These are phyloP conservation scores for Tylopilus sp. DNA, from an alignment of 1,284 basidiomycete genomes.

Conservation along the genomic window DNA sequence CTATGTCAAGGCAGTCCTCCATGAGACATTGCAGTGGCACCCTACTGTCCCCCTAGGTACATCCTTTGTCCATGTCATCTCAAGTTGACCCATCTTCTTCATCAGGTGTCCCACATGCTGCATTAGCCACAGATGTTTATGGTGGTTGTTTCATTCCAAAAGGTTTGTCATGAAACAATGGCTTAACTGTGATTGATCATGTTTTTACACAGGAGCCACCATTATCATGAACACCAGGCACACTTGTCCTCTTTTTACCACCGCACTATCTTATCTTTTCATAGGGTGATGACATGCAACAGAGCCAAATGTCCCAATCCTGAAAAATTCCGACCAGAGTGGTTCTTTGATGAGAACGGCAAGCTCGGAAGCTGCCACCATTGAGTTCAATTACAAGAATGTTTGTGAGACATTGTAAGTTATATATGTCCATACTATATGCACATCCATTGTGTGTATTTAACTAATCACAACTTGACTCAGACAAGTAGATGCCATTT, in stretches of 20 bases:
- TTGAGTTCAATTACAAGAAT: too few species aligned
- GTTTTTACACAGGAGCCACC: conserved; percentile 33
- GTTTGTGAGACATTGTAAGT: too few species aligned
- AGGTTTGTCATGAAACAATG: conserved; percentile 30
- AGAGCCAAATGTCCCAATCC: conserved; percentile 41
- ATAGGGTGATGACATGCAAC: conserved; percentile 42
- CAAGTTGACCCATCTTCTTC: background rate
- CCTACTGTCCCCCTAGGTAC: conserved; percentile 39
- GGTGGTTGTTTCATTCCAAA: conserved; percentile 42
- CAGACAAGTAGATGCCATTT: too few species aligned
- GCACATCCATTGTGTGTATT: too few species aligned
- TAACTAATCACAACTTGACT: too few species aligned
- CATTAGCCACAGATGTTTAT: conserved; percentile 37
- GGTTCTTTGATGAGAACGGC: conserved; percentile 34
- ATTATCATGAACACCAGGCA: conserved; percentile 42
- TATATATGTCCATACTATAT: too few species aligned
- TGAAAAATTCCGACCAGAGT: conserved; percentile 39
- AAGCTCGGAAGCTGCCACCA: too few species aligned
- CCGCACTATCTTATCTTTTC: background rate
- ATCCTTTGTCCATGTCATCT: background rate
- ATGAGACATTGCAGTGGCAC: conserved; percentile 43
- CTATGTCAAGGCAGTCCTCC: conserved; percentile 41
- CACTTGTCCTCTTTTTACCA: background rate
- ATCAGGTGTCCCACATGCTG: conserved; percentile 43
- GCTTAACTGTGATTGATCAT: background rate